Evolutionary conservation across 768 basidiomycete genomes (phyloP), one percentile per base, ranked within the genome.

Genomic region (Hysterangium stoloniferum): DNA sequence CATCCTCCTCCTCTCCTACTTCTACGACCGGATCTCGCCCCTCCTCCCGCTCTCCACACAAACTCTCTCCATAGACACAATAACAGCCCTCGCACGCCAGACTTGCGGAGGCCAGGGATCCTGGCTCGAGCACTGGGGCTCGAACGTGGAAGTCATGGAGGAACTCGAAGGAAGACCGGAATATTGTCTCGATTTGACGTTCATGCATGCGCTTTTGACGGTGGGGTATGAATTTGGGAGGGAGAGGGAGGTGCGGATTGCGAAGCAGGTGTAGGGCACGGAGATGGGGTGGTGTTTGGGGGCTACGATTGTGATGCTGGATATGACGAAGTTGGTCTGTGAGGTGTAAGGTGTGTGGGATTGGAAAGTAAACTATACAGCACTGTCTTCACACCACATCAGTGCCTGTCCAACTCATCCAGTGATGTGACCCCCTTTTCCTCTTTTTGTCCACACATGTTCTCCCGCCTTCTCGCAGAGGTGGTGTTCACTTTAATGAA

Each of bases 251-350:
- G 79, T 90, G 29, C 70, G 65, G 67, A 77, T 95, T 22, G 95
- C 86, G 59, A 98, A 97, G 73, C 78, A 86, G 73, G 77, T 98
- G 40, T 72, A 72, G 25, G 88, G 82, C 19, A 95, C 94, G 2
- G 95, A 97, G 75, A 69, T 97, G 53, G 94, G 94, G 19, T 97
- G 95, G 94, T 84, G 83, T 58, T 65, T 97, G 28, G 92, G 91
- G 15, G 93, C 91, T 27, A 80, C 83, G 45, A 78, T 92, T 59
- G 80, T 78, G 46, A 76, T 89, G 73, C 77, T 87, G 28, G 78
- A 72, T 17, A 74, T 71, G 17, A 32, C 29, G n/a, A n/a, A n/a
- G n/a, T n/a, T n/a, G n/a, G n/a, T n/a, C n/a, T n/a, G n/a, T n/a
- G n/a, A n/a, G n/a, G n/a, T n/a, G n/a, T n/a, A n/a, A n/a, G n/a